Evolutionary conservation across 306 rosid species (phyloP).

Genomic region (Fragaria nilgerrensis): DNA sequence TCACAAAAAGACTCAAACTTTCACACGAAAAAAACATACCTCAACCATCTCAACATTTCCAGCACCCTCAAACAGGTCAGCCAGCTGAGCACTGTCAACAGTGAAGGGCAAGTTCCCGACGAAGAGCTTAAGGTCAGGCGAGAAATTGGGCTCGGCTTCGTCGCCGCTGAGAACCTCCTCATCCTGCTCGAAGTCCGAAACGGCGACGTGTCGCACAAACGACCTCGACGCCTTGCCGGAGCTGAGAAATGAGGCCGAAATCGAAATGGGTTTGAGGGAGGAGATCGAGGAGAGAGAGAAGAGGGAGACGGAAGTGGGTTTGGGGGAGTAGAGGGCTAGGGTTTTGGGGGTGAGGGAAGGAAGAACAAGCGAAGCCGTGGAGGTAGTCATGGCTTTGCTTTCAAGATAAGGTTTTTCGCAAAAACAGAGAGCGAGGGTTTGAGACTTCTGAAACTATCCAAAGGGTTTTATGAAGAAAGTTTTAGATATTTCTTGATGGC

Average conservation of each 20-base stretch:
- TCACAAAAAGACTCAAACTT: constrained; percentile 2
- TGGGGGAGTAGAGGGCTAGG: constrained; percentile 24
- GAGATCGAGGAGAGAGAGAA: constrained; percentile 33
- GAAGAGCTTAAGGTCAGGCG: constrained; percentile 64
- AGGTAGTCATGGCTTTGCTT: constrained; percentile 55
- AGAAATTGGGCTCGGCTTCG: constrained; percentile 31
- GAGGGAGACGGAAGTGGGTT: constrained; percentile 31
- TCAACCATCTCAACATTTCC: constrained; percentile 88
- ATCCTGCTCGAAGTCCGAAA: constrained; percentile 72
- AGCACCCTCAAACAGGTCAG: constrained; percentile 64
- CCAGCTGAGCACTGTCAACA: constrained; percentile 81
- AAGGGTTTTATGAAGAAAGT: constrained; percentile 11
- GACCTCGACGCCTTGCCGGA: constrained; percentile 39
- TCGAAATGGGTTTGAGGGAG: constrained; percentile 40
- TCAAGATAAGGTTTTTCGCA: constrained; percentile 46
- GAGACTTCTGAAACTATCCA: background rate
- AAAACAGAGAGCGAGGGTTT: constrained; percentile 15
- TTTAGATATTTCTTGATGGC: background rate
- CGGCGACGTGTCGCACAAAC: constrained; percentile 45
- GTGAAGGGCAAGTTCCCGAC: constrained; percentile 88
- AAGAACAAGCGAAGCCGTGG: constrained; percentile 60
- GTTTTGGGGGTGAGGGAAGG: constrained; percentile 49
- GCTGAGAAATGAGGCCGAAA: constrained; percentile 47
- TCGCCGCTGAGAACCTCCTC: constrained; percentile 45
- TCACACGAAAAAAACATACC: constrained; percentile 37